phyloP scores from a whole-genome alignment of 2,329 filamentous ascomycete species.

The Aspergillus pseudoterreus region DNA sequence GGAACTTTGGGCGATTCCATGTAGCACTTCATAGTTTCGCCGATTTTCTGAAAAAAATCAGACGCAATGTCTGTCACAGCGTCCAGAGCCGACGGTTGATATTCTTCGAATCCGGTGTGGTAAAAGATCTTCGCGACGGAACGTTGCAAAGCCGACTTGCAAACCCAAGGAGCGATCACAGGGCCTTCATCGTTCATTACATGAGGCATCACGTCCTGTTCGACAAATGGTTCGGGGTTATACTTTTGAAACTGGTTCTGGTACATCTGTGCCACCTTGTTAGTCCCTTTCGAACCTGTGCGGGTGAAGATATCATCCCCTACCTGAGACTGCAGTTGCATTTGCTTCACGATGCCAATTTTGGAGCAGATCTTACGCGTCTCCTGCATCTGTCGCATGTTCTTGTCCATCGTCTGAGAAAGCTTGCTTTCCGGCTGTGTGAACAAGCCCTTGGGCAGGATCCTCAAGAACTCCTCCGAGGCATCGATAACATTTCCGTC shows the following conservation, averaged over 20 bases:
- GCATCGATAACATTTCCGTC: slow-evolving; percentile 88
- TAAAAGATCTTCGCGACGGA: slow-evolving; percentile 95
- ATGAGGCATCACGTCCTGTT: slow-evolving; percentile 82
- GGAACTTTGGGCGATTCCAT: slow-evolving; percentile 76
- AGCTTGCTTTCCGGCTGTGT: slow-evolving; percentile 70
- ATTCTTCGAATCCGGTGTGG: slow-evolving; percentile 93
- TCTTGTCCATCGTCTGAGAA: slow-evolving; percentile 77
- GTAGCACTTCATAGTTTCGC: slow-evolving; percentile 75
- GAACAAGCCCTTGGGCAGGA: slow-evolving; percentile 74
- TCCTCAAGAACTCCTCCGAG: slow-evolving; percentile 75
- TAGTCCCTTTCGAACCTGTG: neutral
- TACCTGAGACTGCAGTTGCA: slow-evolving; percentile 97
- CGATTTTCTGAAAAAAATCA: slow-evolving; percentile 84
- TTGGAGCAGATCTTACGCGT: slow-evolving; percentile 94
- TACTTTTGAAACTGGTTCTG: slow-evolving; percentile 98
- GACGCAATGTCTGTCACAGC: slow-evolving; percentile 83
- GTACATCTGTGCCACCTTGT: slow-evolving; percentile 64
- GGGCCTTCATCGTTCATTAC: slow-evolving; percentile 86
- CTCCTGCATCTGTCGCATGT: slow-evolving; percentile 93
- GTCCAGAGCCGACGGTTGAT: slow-evolving; percentile 90
- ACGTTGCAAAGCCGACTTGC: slow-evolving; percentile 78
- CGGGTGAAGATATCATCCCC: slow-evolving; percentile 18
- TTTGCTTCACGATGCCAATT: slow-evolving; percentile 97
- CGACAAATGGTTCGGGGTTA: slow-evolving; percentile 81
- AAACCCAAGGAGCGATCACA: slow-evolving; percentile 78